A percentile compares a stretch with the other conserved stretches of the same genome.
Evolutionary conservation across 345 rosid genomes (phyloP).

Genomic region (Citrus mangshanensis): DNA sequence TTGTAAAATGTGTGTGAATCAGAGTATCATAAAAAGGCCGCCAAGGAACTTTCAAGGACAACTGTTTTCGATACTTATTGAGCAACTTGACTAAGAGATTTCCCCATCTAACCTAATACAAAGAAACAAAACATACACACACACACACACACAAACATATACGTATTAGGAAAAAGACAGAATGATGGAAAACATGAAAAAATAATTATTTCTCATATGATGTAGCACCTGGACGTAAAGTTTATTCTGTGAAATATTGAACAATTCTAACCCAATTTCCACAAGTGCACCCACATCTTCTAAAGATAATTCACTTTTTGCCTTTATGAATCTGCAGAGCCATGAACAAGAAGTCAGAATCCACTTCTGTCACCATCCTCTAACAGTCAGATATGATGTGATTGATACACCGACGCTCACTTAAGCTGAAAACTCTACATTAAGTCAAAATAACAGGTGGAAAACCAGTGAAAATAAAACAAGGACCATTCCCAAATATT

Average conservation of each 20-base stretch:
- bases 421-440: neutral
- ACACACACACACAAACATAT: no score
- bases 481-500: neutral
- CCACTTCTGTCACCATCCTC: neutral
- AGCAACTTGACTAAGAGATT: constrained; percentile 68
- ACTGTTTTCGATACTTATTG: constrained; percentile 71
- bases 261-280: constrained; percentile 67
- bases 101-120: constrained; percentile 94
- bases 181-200: constrained; percentile 11
- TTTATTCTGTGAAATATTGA: constrained; percentile 64
- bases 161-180: constrained; percentile 7
- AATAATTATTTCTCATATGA: constrained; percentile 5
- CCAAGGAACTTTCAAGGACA: constrained; percentile 78
- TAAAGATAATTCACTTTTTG: constrained; percentile 79
- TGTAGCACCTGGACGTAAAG: constrained; percentile 76
- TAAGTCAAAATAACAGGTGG: neutral
- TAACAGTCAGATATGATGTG: neutral
- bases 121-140: neutral
- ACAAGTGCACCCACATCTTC: constrained; percentile 72
- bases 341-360: constrained; percentile 4
- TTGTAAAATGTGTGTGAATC: constrained; percentile 78
- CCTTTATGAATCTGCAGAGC: constrained; percentile 71
- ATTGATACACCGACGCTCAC: neutral
- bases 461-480: neutral
- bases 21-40: constrained; percentile 89